A percentile compares a stretch with the other conserved stretches of the same genome.
These are phyloP conservation scores for Caryopteris hybrid DNA, from an alignment of 305 asterid genomes.

Conservation along the genomic window DNA sequence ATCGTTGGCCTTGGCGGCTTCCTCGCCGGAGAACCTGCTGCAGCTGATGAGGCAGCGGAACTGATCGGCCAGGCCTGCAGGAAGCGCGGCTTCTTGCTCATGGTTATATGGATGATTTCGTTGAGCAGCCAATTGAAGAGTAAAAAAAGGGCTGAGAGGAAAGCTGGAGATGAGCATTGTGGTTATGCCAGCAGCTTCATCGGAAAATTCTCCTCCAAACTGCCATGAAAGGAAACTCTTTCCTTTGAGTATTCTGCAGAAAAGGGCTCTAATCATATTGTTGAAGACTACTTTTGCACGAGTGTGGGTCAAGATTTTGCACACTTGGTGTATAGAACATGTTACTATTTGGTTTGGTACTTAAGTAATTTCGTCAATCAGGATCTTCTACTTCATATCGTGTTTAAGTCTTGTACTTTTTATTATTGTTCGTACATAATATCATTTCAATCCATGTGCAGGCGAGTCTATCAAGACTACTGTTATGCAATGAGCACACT, in stretches of 20 bases:
- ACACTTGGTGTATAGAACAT: constrained; percentile 46
- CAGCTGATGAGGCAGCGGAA: constrained; percentile 34
- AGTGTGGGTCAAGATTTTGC: constrained; percentile 43
- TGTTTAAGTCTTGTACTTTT: neutral
- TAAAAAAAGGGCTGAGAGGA: constrained; percentile 61
- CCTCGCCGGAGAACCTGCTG: constrained; percentile 41
- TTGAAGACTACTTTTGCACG: constrained; percentile 38
- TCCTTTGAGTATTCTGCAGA: constrained; percentile 50
- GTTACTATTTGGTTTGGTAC: too few species aligned
- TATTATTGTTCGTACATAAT: too few species aligned
- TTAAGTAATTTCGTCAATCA: too few species aligned
- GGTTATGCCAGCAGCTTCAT: constrained; percentile 85
- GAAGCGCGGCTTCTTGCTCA: constrained; percentile 73
- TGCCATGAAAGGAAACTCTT: constrained; percentile 78
- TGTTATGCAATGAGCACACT: constrained; percentile 61
- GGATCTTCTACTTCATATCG: neutral
- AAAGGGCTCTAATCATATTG: constrained; percentile 27
- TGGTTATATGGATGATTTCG: constrained; percentile 52
- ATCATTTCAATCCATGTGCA: constrained; percentile 9
- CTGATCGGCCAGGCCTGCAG: constrained; percentile 53
- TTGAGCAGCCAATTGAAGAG: constrained; percentile 37
- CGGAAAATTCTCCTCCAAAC: constrained; percentile 70
- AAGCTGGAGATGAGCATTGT: constrained; percentile 60
- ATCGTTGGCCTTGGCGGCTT: constrained; percentile 50
- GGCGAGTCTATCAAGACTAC: constrained; percentile 58